These are phyloP conservation scores for Leccinum longicurvipes DNA, from an alignment of 768 basidiomycete species.

Conservation along the genomic window DNA sequence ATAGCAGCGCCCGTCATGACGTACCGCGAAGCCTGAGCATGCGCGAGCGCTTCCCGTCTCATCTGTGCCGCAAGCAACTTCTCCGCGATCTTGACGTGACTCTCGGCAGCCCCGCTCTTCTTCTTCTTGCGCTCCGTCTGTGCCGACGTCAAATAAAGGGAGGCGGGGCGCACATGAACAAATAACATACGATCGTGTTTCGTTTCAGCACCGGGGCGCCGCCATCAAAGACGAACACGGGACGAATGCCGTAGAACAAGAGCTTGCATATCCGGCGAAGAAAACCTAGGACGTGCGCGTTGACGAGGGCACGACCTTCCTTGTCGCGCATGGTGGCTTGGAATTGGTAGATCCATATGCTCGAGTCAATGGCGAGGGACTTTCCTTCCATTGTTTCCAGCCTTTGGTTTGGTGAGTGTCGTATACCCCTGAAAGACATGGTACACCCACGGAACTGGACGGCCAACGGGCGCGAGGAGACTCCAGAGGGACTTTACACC, in stretches of 20 bases:
- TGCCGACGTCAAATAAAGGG: slow-evolving; percentile 1
- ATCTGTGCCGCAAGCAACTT: slow-evolving; percentile 90
- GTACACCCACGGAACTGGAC: slow-evolving; percentile 79
- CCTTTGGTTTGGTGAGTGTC: slow-evolving; percentile 39
- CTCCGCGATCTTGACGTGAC: slow-evolving; percentile 85
- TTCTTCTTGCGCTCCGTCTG: slow-evolving; percentile 86
- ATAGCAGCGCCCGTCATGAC: slow-evolving; percentile 10
- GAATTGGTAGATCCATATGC: slow-evolving; percentile 99
- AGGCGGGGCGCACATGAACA: not conserved
- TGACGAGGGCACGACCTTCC: slow-evolving; percentile 84
- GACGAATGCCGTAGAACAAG: slow-evolving; percentile 95
- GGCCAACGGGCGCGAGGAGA: slow-evolving; percentile 86
- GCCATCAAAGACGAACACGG: slow-evolving; percentile 98
- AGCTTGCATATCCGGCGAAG: slow-evolving; percentile 89
- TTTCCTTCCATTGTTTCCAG: slow-evolving; percentile 96
- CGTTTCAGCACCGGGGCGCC: slow-evolving; percentile 90
- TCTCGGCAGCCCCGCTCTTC: slow-evolving; percentile 86
- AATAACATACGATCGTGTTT: slow-evolving; percentile 70
- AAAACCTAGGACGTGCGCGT: slow-evolving; percentile 93
- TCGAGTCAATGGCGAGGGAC: slow-evolving; percentile 94
- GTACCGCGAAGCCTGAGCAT: slow-evolving; percentile 45
- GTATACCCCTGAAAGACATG: not conserved
- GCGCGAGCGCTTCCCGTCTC: slow-evolving; percentile 81
- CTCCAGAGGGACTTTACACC: slow-evolving; percentile 98
- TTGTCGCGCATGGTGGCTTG: slow-evolving; percentile 99